Base-by-base conservation (phyloP, 768 basidiomycete species). In the Leccinum obscurum region DNA sequence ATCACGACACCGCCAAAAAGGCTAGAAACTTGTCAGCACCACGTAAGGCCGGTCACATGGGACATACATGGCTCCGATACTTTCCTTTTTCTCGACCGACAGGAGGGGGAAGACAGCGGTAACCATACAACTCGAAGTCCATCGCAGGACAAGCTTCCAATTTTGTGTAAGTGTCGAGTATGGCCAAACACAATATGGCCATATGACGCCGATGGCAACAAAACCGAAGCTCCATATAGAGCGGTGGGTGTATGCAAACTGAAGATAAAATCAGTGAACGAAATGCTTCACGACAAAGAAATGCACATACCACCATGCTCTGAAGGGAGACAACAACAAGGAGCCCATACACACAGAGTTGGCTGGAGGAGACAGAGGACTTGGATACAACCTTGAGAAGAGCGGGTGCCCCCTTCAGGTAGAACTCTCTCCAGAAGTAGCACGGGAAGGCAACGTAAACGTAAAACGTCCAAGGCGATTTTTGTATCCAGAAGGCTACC, bases 191-290 rank as follows among this genome's bases (percentile, higher is more conserved):
- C 68, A 67, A 32, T 82, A 61, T 3, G 92, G 90, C 92, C 92
- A 93, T 1, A 81, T 54, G 3, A 84, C 54, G 10, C 88, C 90
- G 39, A 89, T 83, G 4, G 83, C 32, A 1, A 81, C 61, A 64
- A 85, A 87, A 10, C 87, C 86, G n/a, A 80, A 60, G 60, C 87
- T 86, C 92, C 90, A 93, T 14, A 92, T 79, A 2, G 77, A 78
- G 11, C 92, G 80, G 63, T 87, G 80, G 0, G 85, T 85, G 72
- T 93, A 94, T 1, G 85, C 92, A 30, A 77, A 76, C 90, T 91
- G 56, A 28, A 34, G 11, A 58, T 39, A 48, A 17, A 14, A 39
- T 30, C 34, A 26, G 48, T 68, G 44, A 63, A 35, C 22, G 22
- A 55, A 13, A 24, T 15, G 26, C 20, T 44, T 44, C 17, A 28